Base-by-base conservation (phyloP, 2,329 filamentous ascomycete genomes). In the Akanthomyces muscarius region DNA sequence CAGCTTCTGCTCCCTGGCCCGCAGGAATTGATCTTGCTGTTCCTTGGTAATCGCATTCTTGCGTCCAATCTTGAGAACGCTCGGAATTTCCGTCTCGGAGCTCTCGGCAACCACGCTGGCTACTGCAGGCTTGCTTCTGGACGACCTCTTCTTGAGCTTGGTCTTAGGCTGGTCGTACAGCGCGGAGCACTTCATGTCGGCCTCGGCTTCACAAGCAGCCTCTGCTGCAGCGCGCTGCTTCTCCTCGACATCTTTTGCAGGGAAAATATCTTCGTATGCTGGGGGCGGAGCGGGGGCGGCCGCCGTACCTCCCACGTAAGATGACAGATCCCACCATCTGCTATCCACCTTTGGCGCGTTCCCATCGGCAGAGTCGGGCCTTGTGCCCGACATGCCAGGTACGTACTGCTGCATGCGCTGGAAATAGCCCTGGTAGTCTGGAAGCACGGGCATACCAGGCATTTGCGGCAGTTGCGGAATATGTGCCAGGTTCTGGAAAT, bases 211-310 rank as follows among this genome's bases (percentile, higher is more conserved):
- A 16, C 80, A 82, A 1, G 83, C 82, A 3, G 86, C 86, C 60
- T 79, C 79, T 10, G 80, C 79, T 1, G 83, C 84, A n/a, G 84
- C 83, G 21, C 81, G 77, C 68, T 84, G 81, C 73, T 89, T 88
- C 28, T 75, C 76, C 62, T 87, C 83, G 18, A 80, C 66, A 51
- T 81, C 78, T 60, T 79, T 74, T 47, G 78, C 77, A 1, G 89
- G 90, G 72, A 87, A 95, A 33, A 95, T 84, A 54, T 93, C 91
- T 60, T 92, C 87, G 67, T 95, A 95, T 0, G 91, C 85, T 11
- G 91, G 91, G 10, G 90, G 90, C 38, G 84, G 80, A 4, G 80
- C 77, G 41, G 84, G 80, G 4, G 80, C 77, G 11, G 84, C 75
- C 45, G 76, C 77, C 23, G 75, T 78, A 18, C 77, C 69, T 45